Evolutionary conservation across 345 rosid genomes (phyloP).

Genomic region (Crucihimalaya himalaica): DNA sequence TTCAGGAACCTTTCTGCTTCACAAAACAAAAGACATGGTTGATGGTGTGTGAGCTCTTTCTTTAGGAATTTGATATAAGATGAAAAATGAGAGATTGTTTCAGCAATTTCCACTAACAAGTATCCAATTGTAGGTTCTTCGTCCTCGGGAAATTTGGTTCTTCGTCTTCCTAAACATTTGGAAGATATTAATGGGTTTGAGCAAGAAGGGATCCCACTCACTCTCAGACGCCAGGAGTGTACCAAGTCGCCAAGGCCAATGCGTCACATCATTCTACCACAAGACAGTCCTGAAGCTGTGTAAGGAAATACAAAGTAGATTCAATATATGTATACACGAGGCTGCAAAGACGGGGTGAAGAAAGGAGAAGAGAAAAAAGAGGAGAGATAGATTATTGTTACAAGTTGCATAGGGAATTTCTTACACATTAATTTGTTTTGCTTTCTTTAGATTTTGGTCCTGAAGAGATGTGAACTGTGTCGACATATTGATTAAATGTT

Average conservation of each 20-base stretch:
- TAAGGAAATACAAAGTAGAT: not conserved
- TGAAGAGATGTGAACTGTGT: slow-evolving; percentile 21
- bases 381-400: slow-evolving; percentile 29
- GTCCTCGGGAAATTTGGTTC: slow-evolving; percentile 23
- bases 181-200: slow-evolving; percentile 44
- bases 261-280: slow-evolving; percentile 44
- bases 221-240: slow-evolving; percentile 26
- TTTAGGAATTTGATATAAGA: not conserved
- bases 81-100: not conserved
- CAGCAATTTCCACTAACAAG: slow-evolving; percentile 5
- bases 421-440: slow-evolving; percentile 11
- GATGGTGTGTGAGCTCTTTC: slow-evolving; percentile 50
- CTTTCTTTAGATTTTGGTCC: not conserved
- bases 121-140: slow-evolving; percentile 14
- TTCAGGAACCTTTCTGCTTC: slow-evolving; percentile 80
- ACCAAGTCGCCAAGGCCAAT: slow-evolving; percentile 48
- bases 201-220: slow-evolving; percentile 45
- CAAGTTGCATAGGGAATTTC: slow-evolving; percentile 17
- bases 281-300: slow-evolving; percentile 53
- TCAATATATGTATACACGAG: slow-evolving; percentile 28
- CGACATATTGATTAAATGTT: not conserved
- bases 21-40: slow-evolving; percentile 73
- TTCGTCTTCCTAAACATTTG: slow-evolving; percentile 43
- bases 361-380: slow-evolving; percentile 26
- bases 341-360: slow-evolving; percentile 13